phyloP scores from a whole-genome alignment of 345 rosid genomes.

The Arabidopsis suecica region DNA sequence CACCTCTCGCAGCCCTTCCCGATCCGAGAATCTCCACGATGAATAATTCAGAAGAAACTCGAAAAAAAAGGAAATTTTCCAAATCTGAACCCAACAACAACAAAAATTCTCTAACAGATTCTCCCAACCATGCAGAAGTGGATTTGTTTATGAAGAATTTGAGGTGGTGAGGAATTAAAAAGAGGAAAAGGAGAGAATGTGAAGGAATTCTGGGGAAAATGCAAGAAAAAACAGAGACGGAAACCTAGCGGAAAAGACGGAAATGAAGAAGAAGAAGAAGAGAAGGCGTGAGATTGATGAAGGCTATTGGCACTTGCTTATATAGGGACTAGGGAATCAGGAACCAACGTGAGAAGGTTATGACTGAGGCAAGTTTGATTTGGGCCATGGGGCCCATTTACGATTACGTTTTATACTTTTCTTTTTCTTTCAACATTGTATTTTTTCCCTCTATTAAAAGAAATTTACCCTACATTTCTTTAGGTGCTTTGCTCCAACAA shows the following conservation, averaged over 20 bases:
- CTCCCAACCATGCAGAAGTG: constrained; percentile 51
- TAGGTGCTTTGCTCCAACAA: no score
- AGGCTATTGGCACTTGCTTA: constrained; percentile 35
- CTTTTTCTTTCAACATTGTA: background rate
- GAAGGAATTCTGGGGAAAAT: constrained; percentile 36
- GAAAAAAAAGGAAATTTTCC: background rate
- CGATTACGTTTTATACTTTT: background rate
- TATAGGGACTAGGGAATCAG: constrained; percentile 46
- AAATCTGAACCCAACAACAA: constrained; percentile 26
- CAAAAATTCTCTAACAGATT: constrained; percentile 22
- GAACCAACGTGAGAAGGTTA: constrained; percentile 26
- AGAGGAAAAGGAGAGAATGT: background rate
- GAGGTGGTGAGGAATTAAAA: no score
- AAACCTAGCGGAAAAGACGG: background rate
- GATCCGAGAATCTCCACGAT: constrained; percentile 58
- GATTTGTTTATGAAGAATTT: background rate
- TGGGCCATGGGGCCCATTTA: constrained; percentile 45
- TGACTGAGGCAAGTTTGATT: constrained; percentile 31
- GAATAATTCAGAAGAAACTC: constrained; percentile 15
- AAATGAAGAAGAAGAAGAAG: constrained; percentile 18
- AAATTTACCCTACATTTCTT: background rate
- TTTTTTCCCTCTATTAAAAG: background rate
- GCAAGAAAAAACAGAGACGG: constrained; percentile 31
- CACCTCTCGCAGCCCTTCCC: constrained; percentile 52
- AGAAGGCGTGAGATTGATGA: constrained; percentile 68